Percentiles rank a stretch among this genome's conserved stretches.
Conservation (phyloP, 176 grass and related monocot species). For the Stipa capillata region DNA sequence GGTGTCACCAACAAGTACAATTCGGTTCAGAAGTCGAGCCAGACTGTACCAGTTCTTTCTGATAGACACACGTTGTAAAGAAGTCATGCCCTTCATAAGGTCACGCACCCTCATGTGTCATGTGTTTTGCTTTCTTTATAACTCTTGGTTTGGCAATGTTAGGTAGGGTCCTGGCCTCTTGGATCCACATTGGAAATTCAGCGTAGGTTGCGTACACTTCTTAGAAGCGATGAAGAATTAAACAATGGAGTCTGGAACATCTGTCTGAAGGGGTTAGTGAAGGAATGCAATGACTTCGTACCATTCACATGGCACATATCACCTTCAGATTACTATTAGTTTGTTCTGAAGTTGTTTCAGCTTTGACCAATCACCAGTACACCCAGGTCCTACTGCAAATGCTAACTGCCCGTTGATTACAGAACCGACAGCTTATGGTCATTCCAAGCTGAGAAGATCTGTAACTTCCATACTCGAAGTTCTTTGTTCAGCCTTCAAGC, state of each 20-base stretch:
- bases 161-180: neutral
- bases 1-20: slow-evolving; percentile 2
- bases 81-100: neutral
- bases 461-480: neutral
- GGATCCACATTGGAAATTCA: slow-evolving; percentile 2
- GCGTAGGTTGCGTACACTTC: neutral
- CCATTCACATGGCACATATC: neutral
- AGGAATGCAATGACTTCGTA: neutral
- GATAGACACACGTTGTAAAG: slow-evolving; percentile 9
- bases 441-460: neutral
- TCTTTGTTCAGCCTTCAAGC: neutral
- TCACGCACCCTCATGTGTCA: neutral
- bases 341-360: neutral
- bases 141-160: slow-evolving; percentile 1
- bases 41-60: neutral
- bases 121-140: neutral
- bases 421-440: neutral
- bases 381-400: neutral
- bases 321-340: neutral
- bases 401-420: slow-evolving; percentile 7
- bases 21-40: neutral
- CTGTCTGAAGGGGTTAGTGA: neutral
- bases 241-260: neutral
- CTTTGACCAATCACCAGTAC: neutral
- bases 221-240: neutral